Evolutionary conservation across 768 basidiomycete genomes (phyloP).

Genomic region (Russula ochroleuca): DNA sequence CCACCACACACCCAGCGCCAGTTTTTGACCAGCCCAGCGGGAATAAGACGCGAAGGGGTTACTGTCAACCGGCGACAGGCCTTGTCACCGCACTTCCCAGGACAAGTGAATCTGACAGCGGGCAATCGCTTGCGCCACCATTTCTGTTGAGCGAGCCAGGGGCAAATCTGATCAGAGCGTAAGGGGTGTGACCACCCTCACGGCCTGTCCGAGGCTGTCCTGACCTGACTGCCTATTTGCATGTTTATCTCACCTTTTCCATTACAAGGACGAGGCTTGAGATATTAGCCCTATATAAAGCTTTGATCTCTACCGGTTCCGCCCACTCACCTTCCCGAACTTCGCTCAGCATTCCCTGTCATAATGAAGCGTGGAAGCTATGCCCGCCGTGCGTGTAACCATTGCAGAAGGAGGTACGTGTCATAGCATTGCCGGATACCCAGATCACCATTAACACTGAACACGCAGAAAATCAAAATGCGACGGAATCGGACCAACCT

Average conservation of each 20-base stretch:
- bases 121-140: neutral
- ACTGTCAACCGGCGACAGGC: constrained; percentile 1
- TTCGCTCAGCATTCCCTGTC: neutral
- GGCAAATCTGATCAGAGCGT: constrained; percentile 9
- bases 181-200: neutral
- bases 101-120: constrained; percentile 1
- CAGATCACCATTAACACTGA: neutral
- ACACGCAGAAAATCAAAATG: constrained; percentile 35
- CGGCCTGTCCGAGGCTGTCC: neutral
- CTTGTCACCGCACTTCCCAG: constrained; percentile 2
- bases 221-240: neutral
- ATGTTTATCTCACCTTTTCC: neutral
- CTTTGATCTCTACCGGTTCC: neutral
- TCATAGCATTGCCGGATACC: neutral
- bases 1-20: neutral
- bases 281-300: neutral
- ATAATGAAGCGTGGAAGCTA: constrained; percentile 32
- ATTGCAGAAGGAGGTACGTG: constrained; percentile 33
- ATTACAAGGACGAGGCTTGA: neutral
- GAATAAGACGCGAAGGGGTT: constrained; percentile 2
- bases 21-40: neutral
- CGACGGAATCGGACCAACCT: constrained; percentile 34
- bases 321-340: neutral
- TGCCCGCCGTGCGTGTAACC: constrained; percentile 36
- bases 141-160: neutral